phyloP scores from a whole-genome alignment of 2,329 filamentous ascomycete genomes.

The Xylaria sp. region DNA sequence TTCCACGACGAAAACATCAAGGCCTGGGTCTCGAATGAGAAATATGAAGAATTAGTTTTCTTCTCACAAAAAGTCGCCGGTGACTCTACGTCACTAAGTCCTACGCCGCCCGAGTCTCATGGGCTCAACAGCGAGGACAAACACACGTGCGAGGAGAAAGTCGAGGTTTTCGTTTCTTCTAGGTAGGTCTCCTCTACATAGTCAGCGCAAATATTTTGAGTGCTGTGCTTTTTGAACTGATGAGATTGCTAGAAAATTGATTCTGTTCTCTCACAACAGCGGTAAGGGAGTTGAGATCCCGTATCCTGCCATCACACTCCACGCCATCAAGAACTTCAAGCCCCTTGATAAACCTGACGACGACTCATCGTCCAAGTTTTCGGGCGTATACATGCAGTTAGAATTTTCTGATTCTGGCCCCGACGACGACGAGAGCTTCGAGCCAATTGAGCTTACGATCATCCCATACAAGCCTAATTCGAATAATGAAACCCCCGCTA shows the following conservation, averaged over 20 bases:
- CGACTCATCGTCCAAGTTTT: conserved; percentile 53
- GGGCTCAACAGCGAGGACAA: conserved; percentile 49
- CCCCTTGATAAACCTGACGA: conserved; percentile 51
- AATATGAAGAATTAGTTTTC: conserved; percentile 65
- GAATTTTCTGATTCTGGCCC: conserved; percentile 68
- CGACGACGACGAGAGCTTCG: conserved; percentile 72
- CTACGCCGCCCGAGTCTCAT: conserved; percentile 48
- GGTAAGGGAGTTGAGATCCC: conserved; percentile 73
- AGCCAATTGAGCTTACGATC: conserved; percentile 74
- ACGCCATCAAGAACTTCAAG: conserved; percentile 73
- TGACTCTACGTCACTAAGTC: conserved; percentile 40
- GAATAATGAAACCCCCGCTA: conserved; percentile 40
- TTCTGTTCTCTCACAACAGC: conserved; percentile 69
- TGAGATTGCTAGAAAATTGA: conserved; percentile 60
- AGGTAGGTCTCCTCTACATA: conserved; percentile 56
- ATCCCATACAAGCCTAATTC: conserved; percentile 58
- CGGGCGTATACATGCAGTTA: conserved; percentile 73
- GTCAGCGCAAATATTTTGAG: conserved; percentile 45
- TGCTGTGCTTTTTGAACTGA: conserved; percentile 14
- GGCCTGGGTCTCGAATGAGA: conserved; percentile 65
- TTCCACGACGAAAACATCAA: conserved; percentile 67
- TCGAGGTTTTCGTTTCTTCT: conserved; percentile 69
- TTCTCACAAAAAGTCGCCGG: conserved; percentile 55
- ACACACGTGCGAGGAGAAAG: conserved; percentile 51
- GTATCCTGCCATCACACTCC: conserved; percentile 79